These are phyloP conservation scores for Neoarthrinium moseri DNA, from an alignment of 2,329 filamentous ascomycete species.

Conservation along the genomic window DNA sequence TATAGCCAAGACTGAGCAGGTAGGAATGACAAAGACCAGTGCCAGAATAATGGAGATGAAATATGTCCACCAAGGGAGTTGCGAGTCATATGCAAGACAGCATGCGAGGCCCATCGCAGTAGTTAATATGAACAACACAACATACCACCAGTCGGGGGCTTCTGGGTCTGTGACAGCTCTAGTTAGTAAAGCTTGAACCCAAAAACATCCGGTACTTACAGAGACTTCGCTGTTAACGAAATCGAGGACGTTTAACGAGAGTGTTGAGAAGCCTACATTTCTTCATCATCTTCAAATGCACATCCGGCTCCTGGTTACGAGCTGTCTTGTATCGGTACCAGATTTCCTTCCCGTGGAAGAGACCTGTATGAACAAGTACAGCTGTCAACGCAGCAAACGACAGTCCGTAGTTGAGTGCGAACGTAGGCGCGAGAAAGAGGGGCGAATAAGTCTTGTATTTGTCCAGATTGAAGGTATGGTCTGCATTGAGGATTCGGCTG, in stretches of 20 bases:
- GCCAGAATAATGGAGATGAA: conserved; percentile 47
- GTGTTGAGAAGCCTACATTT: conserved; percentile 36
- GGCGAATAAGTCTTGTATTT: conserved; percentile 56
- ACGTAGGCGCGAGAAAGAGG: conserved; percentile 49
- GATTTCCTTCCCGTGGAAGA: conserved; percentile 42
- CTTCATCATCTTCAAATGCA: conserved; percentile 51
- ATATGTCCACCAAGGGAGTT: conserved; percentile 53
- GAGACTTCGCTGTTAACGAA: not conserved
- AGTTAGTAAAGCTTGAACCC: no score
- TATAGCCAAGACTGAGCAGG: conserved; percentile 44
- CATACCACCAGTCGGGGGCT: conserved; percentile 57
- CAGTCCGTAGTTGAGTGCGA: conserved; percentile 45
- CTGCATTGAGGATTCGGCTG: conserved; percentile 45
- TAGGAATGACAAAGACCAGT: conserved; percentile 44
- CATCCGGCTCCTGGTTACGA: conserved; percentile 46
- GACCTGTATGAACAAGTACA: conserved; percentile 33
- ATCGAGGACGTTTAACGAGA: no score
- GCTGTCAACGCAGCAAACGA: conserved; percentile 53
- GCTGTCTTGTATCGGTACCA: conserved; percentile 43
- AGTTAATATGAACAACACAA: conserved; percentile 39
- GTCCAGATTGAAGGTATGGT: conserved; percentile 47
- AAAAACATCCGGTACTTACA: no score
- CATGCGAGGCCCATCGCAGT: conserved; percentile 46
- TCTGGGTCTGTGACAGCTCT: conserved; percentile 31
- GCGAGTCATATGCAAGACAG: conserved; percentile 42